Conservation (phyloP, 1,284 basidiomycete species). For the Neotropicomus parvogracilis region DNA sequence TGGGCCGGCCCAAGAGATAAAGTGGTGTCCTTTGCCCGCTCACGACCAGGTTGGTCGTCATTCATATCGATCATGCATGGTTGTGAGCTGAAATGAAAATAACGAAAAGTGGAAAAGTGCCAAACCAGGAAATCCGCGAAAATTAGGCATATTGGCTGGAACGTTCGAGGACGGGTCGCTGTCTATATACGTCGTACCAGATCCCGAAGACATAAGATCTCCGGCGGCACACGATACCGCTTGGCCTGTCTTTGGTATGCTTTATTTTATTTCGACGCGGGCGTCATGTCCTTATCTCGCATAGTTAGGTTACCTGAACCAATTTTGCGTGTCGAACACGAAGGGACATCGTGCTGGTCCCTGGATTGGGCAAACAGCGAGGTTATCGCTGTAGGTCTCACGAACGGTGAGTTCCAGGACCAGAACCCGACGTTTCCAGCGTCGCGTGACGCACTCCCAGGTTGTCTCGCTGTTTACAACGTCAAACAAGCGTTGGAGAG, state of each 20-base stretch:
- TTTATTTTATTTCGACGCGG: neutral
- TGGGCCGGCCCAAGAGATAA: conserved; percentile 72
- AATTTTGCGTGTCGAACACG: conserved; percentile 63
- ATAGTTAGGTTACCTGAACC: conserved; percentile 63
- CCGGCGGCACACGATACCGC: conserved; percentile 25
- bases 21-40: conserved; percentile 86
- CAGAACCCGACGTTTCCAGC: neutral
- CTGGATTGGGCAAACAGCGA: conserved; percentile 88
- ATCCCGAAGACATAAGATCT: conserved; percentile 54
- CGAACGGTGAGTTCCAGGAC: conserved; percentile 57
- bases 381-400: conserved; percentile 72
- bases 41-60: conserved; percentile 47
- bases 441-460: conserved; percentile 39
- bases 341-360: conserved; percentile 68
- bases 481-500: conserved; percentile 50
- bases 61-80: neutral
- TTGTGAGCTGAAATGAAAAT: conserved; percentile 11
- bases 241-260: conserved; percentile 41
- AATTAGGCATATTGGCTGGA: conserved; percentile 78
- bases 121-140: conserved; percentile 39
- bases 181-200: conserved; percentile 71
- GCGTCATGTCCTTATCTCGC: neutral
- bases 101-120: conserved; percentile 17
- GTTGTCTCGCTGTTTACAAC: conserved; percentile 73
- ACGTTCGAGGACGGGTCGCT: conserved; percentile 82